Percentiles rank a stretch among this genome's conserved stretches.
Evolutionary conservation across 1,139 yeast species (phyloP).

Genomic region (Saccharomyces hybrid): DNA sequence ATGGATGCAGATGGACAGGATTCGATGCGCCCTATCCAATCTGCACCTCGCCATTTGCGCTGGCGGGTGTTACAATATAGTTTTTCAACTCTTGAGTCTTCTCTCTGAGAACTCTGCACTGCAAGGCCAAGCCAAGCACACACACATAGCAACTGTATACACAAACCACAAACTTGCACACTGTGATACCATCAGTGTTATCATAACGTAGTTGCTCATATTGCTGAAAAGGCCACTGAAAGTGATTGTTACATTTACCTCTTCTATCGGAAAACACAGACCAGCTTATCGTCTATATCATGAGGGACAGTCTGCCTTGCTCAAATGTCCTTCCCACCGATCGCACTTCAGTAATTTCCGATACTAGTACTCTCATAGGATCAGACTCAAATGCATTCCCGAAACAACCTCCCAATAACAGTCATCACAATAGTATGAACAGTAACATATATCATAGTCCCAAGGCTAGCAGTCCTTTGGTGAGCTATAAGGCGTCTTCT

Average conservation of each 20-base stretch:
- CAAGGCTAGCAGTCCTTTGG: not conserved
- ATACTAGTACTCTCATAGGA: not conserved
- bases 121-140: not conserved
- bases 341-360: not conserved
- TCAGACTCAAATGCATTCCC: not conserved
- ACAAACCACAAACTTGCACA: not conserved
- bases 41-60: not conserved
- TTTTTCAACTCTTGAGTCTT: not conserved
- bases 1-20: not conserved
- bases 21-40: not conserved
- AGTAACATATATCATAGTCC: not conserved
- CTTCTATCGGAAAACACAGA: not conserved
- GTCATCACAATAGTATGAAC: not conserved
- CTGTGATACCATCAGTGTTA: not conserved
- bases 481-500: not conserved
- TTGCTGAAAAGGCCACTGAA: not conserved
- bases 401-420: not conserved
- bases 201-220: not conserved
- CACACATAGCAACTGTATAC: not conserved
- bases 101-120: no score
- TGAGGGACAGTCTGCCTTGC: not conserved
- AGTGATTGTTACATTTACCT: not conserved
- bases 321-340: not conserved
- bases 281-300: not conserved
- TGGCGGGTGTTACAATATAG: not conserved